Conservation (phyloP, 2,329 filamentous ascomycete species). For the Alternaria viburni region DNA sequence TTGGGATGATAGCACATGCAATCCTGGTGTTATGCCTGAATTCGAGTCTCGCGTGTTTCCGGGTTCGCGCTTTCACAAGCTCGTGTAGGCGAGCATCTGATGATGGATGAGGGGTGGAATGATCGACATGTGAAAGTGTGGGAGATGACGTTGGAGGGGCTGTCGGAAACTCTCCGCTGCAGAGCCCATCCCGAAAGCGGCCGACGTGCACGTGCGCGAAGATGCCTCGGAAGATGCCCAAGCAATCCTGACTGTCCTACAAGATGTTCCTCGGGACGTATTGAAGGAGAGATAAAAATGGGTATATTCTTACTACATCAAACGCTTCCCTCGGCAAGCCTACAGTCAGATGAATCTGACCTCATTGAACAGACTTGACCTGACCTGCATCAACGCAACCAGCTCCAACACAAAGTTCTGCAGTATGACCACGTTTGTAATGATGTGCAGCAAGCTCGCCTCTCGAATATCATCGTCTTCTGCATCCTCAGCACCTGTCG, state of each 20-base stretch:
- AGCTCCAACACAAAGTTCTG: slow-evolving; percentile 59
- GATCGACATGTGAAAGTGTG: slow-evolving; percentile 37
- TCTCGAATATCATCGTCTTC: slow-evolving; percentile 43
- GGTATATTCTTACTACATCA: slow-evolving; percentile 31
- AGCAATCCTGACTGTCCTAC: neutral
- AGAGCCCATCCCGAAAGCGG: slow-evolving; percentile 20
- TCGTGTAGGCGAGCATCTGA: slow-evolving; percentile 18
- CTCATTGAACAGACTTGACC: slow-evolving; percentile 57
- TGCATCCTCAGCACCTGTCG: slow-evolving; percentile 21
- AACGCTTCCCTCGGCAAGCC: neutral
- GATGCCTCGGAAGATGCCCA: slow-evolving; percentile 16
- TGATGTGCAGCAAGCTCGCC: slow-evolving; percentile 56
- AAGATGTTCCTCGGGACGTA: neutral
- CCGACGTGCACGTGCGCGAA: slow-evolving; percentile 31
- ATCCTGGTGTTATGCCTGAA: neutral
- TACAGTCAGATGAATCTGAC: slow-evolving; percentile 47
- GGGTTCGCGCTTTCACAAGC: slow-evolving; percentile 16
- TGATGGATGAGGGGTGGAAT: slow-evolving; percentile 9
- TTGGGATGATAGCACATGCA: neutral
- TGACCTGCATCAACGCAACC: slow-evolving; percentile 55
- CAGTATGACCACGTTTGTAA: slow-evolving; percentile 58
- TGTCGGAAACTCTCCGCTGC: slow-evolving; percentile 32
- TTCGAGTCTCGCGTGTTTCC: neutral
- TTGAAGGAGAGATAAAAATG: slow-evolving; percentile 18
- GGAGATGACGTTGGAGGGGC: slow-evolving; percentile 36